Conservation (phyloP, 2,329 filamentous ascomycete species). For the Fusarium nisikadoi region DNA sequence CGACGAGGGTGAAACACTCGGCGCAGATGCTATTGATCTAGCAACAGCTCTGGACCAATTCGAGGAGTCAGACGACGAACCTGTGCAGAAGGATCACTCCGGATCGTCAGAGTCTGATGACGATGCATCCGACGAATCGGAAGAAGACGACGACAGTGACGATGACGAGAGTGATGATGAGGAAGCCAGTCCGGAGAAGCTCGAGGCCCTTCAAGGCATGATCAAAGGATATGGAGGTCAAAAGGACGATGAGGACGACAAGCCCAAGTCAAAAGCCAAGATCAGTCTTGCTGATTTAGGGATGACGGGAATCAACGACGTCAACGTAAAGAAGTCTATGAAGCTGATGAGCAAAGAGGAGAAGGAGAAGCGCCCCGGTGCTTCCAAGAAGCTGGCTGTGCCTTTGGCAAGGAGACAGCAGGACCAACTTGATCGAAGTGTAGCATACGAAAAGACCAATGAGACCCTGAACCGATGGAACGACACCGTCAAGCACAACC, state of each 20-base stretch:
- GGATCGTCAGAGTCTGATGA: constrained; percentile 58
- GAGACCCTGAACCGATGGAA: constrained; percentile 91
- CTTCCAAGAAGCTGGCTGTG: constrained; percentile 77
- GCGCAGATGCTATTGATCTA: constrained; percentile 69
- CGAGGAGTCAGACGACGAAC: constrained; percentile 61
- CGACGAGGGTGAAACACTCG: constrained; percentile 68
- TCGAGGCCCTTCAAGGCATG: constrained; percentile 74
- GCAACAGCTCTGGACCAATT: constrained; percentile 67
- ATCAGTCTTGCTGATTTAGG: constrained; percentile 80
- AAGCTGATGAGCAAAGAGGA: constrained; percentile 77
- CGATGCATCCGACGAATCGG: constrained; percentile 53
- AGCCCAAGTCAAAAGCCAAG: constrained; percentile 67
- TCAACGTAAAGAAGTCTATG: constrained; percentile 79
- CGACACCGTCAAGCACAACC: constrained; percentile 94
- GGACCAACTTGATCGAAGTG: constrained; percentile 81
- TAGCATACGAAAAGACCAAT: constrained; percentile 90
- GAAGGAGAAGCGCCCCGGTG: constrained; percentile 58
- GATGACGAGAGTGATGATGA: constrained; percentile 59
- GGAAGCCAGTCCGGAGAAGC: constrained; percentile 62
- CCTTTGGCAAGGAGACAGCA: constrained; percentile 88
- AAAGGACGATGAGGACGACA: constrained; percentile 62
- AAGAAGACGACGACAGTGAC: constrained; percentile 60
- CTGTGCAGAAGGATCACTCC: constrained; percentile 57
- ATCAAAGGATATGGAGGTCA: constrained; percentile 76
- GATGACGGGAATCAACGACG: constrained; percentile 76